Conservation (phyloP, 371 early-diverging fungal species). For the Mucor circinelloides region DNA sequence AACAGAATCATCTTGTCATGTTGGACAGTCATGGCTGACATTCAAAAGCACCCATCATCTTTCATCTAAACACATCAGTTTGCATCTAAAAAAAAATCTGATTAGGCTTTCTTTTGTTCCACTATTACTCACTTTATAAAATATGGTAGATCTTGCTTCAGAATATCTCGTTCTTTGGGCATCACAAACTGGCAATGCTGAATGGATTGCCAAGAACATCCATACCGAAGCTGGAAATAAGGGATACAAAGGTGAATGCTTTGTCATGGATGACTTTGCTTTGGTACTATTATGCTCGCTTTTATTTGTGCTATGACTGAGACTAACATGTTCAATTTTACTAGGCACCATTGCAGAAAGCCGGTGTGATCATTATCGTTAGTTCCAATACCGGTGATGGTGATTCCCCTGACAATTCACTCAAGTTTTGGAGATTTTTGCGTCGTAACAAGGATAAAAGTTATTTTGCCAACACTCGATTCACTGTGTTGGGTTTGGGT, state of each 20-base stretch:
- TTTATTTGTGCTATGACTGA: neutral
- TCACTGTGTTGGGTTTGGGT: conserved; percentile 75
- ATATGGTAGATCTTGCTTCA: conserved; percentile 26
- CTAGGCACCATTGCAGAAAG: conserved; percentile 45
- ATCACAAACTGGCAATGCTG: conserved; percentile 94
- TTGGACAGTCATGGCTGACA: neutral
- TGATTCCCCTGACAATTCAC: conserved; percentile 92
- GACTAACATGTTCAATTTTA: too few species aligned
- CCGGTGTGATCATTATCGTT: conserved; percentile 75
- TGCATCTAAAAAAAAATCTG: neutral
- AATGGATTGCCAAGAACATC: conserved; percentile 86
- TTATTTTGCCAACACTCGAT: conserved; percentile 50
- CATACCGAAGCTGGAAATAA: conserved; percentile 73
- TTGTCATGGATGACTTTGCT: conserved; percentile 73
- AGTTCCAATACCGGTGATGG: conserved; percentile 95
- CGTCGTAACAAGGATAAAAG: conserved; percentile 62
- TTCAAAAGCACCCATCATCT: neutral
- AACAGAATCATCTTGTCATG: neutral
- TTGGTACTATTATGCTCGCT: conserved; percentile 43
- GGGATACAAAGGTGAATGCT: conserved; percentile 67
- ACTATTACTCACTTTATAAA: neutral
- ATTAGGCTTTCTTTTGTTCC: neutral
- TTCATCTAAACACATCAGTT: neutral
- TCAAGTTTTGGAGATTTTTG: conserved; percentile 84
- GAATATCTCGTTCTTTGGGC: conserved; percentile 72